Conservation (phyloP, 306 rosid species). For the Trifolium pratense region DNA sequence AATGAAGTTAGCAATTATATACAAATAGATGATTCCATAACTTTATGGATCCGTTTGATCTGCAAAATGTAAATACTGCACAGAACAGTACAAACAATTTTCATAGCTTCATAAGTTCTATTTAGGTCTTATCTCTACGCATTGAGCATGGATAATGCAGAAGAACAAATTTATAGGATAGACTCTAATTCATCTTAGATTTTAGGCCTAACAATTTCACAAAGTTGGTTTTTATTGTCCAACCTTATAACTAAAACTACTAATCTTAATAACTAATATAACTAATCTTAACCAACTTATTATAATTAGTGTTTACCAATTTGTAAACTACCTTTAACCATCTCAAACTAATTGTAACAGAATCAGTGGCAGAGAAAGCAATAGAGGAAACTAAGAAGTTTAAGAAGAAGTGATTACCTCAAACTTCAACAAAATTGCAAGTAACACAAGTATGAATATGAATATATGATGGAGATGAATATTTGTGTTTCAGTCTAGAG, state of each 20-base stretch:
- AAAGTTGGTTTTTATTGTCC: no score
- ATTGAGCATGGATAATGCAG: not conserved
- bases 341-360: not conserved
- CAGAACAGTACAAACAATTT: no score
- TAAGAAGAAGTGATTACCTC: not conserved
- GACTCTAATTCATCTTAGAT: not conserved
- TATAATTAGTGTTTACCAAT: not conserved
- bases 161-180: not conserved
- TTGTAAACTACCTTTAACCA: not conserved
- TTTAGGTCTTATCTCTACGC: not conserved
- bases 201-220: no score
- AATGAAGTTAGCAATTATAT: not conserved
- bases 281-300: not conserved
- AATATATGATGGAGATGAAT: not conserved
- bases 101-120: not conserved
- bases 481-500: not conserved
- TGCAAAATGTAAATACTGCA: no score
- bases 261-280: slow-evolving; percentile 3
- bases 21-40: not conserved
- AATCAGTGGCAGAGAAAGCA: slow-evolving; percentile 21
- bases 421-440: not conserved
- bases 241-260: no score
- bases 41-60: no score
- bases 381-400: not conserved
- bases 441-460: not conserved